Conservation (phyloP, 371 early-diverging fungal species). For the Umbelopsis sp. region DNA sequence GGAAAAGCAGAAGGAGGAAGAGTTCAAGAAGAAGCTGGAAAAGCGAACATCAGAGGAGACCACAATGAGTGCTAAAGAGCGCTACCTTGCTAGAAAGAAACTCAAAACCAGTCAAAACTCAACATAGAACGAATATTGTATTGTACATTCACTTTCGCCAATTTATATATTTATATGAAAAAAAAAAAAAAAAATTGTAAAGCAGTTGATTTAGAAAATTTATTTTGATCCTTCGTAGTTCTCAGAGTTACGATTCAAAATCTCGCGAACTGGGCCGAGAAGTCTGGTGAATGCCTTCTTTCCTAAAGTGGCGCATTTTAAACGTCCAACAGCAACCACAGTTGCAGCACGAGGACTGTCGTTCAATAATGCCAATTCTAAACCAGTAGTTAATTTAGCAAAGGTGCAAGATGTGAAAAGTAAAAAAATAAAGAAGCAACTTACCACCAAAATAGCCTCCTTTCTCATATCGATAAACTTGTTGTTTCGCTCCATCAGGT, state of each 20-base stretch:
- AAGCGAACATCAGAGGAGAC: constrained; percentile 69
- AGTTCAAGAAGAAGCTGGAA: constrained; percentile 58
- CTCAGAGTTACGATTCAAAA: constrained; percentile 86
- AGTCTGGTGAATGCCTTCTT: constrained; percentile 92
- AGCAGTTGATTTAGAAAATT: neutral
- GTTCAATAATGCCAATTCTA: constrained; percentile 88
- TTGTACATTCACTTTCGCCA: neutral
- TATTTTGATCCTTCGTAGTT: constrained; percentile 58
- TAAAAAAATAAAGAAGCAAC: neutral
- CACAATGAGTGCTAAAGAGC: constrained; percentile 75
- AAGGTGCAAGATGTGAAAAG: neutral
- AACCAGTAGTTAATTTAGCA: neutral
- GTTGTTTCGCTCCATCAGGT: constrained; percentile 72
- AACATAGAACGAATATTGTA: neutral
- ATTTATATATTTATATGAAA: neutral
- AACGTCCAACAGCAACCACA: constrained; percentile 82
- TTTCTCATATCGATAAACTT: constrained; percentile 75
- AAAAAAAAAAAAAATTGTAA: neutral
- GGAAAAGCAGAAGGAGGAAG: constrained; percentile 55
- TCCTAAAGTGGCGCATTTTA: constrained; percentile 91
- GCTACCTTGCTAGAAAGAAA: constrained; percentile 79
- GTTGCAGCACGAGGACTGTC: constrained; percentile 93
- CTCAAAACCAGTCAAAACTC: constrained; percentile 25
- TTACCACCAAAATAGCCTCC: constrained; percentile 97
- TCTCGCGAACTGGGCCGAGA: constrained; percentile 92